phyloP scores from a whole-genome alignment of 139 green algal genomes.

The Chlamydomonas eustigma region DNA sequence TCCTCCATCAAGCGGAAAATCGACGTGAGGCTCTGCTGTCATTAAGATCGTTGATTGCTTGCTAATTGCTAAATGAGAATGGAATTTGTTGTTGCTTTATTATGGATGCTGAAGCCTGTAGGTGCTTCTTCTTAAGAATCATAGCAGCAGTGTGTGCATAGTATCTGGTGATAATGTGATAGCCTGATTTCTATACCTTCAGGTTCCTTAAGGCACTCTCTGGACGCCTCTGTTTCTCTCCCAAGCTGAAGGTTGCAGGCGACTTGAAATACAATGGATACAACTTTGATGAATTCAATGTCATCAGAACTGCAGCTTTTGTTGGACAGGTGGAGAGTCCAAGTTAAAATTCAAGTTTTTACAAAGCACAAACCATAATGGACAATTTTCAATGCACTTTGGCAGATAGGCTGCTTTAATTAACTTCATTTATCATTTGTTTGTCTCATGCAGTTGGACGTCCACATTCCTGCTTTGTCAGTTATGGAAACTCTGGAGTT shows the following conservation, averaged over 20 bases:
- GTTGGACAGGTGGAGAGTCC: slow-evolving; percentile 51
- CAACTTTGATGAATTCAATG: slow-evolving; percentile 49
- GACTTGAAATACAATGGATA: slow-evolving; percentile 67
- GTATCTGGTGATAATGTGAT: no score
- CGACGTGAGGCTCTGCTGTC: slow-evolving; percentile 13
- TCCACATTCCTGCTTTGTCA: slow-evolving; percentile 67
- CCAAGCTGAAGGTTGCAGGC: slow-evolving; percentile 13
- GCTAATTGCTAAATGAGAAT: no score
- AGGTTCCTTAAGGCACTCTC: slow-evolving; percentile 36
- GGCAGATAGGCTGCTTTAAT: no score
- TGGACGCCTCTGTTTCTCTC: slow-evolving; percentile 32
- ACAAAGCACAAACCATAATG: neutral
- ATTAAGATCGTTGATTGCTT: no score
- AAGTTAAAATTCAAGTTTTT: neutral
- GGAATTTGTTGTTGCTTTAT: no score
- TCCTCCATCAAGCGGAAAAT: slow-evolving; percentile 65
- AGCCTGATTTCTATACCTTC: neutral
- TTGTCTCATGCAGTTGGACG: slow-evolving; percentile 48
- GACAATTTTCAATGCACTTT: no score
- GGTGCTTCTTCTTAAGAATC: no score
- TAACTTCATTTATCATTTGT: neutral
- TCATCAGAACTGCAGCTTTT: slow-evolving; percentile 50
- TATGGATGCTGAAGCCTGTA: no score
- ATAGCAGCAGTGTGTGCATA: no score
- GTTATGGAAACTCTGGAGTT: slow-evolving; percentile 78